Evolutionary conservation across 768 basidiomycete genomes (phyloP).

Genomic region (Agaricus sinodeliciosus): DNA sequence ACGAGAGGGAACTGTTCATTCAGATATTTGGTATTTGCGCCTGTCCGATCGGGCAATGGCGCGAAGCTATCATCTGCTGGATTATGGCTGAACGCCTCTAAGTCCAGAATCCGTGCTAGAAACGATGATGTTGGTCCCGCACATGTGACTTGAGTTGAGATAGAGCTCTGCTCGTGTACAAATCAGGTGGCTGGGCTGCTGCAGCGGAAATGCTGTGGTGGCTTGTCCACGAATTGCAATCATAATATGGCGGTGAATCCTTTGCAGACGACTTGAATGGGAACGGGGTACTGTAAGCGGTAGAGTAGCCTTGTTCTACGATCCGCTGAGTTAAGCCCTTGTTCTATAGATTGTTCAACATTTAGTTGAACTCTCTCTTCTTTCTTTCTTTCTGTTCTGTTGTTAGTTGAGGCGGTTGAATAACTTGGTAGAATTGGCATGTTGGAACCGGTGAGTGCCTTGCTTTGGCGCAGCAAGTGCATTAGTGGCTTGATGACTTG

Average conservation of each 20-base stretch:
- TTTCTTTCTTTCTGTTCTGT: slow-evolving; percentile 7
- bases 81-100: slow-evolving; percentile 82
- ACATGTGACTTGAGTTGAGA: slow-evolving; percentile 55
- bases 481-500: too few relatives aligned
- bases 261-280: slow-evolving; percentile 76
- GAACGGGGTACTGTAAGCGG: slow-evolving; percentile 71
- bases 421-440: too few relatives aligned
- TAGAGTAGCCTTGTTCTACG: slow-evolving; percentile 77
- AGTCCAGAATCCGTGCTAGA: slow-evolving; percentile 78
- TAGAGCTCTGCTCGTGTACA: slow-evolving; percentile 69
- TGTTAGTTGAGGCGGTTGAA: not conserved
- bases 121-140: slow-evolving; percentile 66
- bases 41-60: slow-evolving; percentile 74
- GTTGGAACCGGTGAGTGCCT: too few relatives aligned
- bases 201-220: slow-evolving; percentile 47
- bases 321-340: slow-evolving; percentile 72
- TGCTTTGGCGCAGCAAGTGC: too few relatives aligned
- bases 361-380: slow-evolving; percentile 35
- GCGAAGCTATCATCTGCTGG: slow-evolving; percentile 79
- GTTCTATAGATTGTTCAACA: slow-evolving; percentile 42
- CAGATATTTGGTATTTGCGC: slow-evolving; percentile 78
- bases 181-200: slow-evolving; percentile 46
- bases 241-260: slow-evolving; percentile 68
- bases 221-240: slow-evolving; percentile 54
- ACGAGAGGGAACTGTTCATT: slow-evolving; percentile 80